Evolutionary conservation across 2,329 filamentous ascomycete species (phyloP), one percentile per base, ranked within the genome.

Genomic region (Purpureocillium lavendulum): DNA sequence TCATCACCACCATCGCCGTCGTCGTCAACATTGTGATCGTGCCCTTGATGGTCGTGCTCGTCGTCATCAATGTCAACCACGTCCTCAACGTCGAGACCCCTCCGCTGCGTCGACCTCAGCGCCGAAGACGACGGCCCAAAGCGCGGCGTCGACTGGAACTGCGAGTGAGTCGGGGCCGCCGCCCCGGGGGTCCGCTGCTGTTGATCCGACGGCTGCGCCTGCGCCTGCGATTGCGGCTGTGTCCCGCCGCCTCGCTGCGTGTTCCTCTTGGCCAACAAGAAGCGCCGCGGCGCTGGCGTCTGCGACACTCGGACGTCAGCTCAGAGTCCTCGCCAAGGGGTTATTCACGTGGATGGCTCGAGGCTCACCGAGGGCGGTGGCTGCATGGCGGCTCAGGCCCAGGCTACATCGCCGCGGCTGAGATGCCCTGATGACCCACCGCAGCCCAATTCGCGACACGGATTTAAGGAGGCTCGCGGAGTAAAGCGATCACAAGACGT

Each of bases 201-300:
- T 10, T 26, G 21, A 5, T 26, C 6, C 21, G 10, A 10, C 21
- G 21, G 21, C 21, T 5, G 21, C 21, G 21, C 6, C 21, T 6
- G 21, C 21, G 21, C 6, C 21, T 26, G 21, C 5, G 21, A 6
- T 10, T 26, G 21, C 21, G 21, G 21, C 21, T 26, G 21, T 10
- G 21, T 26, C 21, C 21, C 21, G 21, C 21, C 21, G 10, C 21
- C 21, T 26, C 21, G 21, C 6, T 56, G 53, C n/a, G 56, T 49
- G 12, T 52, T 50, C 24, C 60, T 45, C 40, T 60, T 64, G 3
- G 60, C 50, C 7, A 61, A 52, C 39, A 65, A 50, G 40, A 67
- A 66, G 6, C 60, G 56, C 43, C 61, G 55, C 15, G 64, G 61
- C 7, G 59, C 56, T 4, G 63, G 59, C 28, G 64, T 66, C 64